Conservation (phyloP, 73 alveolate genomes). For the Tetrahymena elliotti region DNA sequence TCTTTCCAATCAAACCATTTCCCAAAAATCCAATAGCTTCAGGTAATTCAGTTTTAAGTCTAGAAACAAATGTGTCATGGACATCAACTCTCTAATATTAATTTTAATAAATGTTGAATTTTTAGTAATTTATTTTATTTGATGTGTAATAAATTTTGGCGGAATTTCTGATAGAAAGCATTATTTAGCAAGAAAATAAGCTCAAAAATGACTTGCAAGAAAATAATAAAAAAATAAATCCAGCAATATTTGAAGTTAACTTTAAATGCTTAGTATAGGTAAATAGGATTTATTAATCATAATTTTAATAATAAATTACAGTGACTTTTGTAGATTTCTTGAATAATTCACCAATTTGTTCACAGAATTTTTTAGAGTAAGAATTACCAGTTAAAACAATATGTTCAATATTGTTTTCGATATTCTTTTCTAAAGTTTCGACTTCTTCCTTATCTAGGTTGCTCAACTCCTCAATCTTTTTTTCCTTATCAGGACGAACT, state of each 20-base stretch:
- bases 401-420: background rate
- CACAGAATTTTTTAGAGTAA: conserved; percentile 31
- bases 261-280: background rate
- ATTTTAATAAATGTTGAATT: background rate
- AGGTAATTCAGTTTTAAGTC: conserved; percentile 35
- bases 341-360: conserved; percentile 10
- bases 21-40: conserved; percentile 24
- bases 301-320: background rate
- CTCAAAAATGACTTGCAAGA: background rate
- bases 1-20: conserved; percentile 13
- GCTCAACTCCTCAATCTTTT: background rate
- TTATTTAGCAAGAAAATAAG: background rate
- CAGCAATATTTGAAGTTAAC: too few species aligned
- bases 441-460: background rate
- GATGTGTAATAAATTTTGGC: background rate
- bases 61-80: conserved; percentile 31
- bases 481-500: background rate
- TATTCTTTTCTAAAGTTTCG: background rate
- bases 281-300: background rate
- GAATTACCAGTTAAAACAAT: conserved; percentile 29
- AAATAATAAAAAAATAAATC: background rate
- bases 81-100: conserved; percentile 22
- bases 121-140: background rate
- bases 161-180: background rate
- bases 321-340: background rate